Conservation (phyloP, 331 rosid genomes). For the Prunus yedoensis region DNA sequence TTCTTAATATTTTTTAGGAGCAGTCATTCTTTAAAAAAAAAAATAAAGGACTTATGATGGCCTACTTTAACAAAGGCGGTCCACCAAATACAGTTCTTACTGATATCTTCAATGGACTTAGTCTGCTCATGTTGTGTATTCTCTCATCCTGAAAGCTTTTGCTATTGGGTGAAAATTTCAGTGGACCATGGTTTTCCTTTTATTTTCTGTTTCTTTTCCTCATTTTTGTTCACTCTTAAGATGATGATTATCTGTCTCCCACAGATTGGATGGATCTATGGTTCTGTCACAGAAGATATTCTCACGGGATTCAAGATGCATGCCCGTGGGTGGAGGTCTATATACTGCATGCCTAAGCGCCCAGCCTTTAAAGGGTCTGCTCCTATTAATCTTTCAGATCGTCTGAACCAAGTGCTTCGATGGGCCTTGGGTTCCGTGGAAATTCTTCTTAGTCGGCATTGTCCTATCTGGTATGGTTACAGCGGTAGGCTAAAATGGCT, state of each 20-base stretch:
- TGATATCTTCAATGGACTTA: too few species aligned
- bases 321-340: conserved; percentile 96
- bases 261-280: conserved; percentile 99
- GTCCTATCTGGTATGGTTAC: conserved; percentile 99
- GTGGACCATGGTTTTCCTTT: background rate
- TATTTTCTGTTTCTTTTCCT: background rate
- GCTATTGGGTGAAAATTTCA: too few species aligned
- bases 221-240: conserved; percentile 2
- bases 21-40: background rate
- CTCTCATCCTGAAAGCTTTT: too few species aligned
- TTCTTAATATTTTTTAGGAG: background rate
- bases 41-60: background rate
- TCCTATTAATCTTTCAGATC: conserved; percentile 98
- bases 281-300: conserved; percentile 99
- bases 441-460: conserved; percentile 92
- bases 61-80: background rate
- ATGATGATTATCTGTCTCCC: conserved; percentile 16
- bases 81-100: too few species aligned
- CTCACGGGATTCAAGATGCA: conserved; percentile 99
- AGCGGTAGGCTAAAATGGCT: conserved; percentile 91
- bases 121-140: too few species aligned
- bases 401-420: conserved; percentile 98
- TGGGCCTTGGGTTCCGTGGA: conserved; percentile 99
- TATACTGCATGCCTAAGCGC: conserved; percentile 89
- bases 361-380: conserved; percentile 98